Conservation (phyloP, 2,329 filamentous ascomycete species). For the Hypoxylon sp. region DNA sequence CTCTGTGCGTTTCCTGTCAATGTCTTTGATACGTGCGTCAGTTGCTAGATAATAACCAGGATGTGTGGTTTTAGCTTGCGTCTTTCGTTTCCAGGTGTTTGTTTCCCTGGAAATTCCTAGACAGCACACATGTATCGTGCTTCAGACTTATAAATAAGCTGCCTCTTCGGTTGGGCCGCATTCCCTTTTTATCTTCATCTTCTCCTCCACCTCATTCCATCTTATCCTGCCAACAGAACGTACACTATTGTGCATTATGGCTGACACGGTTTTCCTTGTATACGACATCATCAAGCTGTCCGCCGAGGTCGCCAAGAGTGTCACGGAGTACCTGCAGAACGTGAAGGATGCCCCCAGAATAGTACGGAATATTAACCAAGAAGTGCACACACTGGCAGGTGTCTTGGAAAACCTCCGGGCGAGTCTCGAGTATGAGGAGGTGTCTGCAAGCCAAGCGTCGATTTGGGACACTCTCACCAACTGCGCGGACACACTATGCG, state of each 20-base stretch:
- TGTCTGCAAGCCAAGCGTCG: neutral
- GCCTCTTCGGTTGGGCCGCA: neutral
- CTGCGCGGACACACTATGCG: constrained; percentile 15
- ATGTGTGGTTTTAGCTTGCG: constrained; percentile 10
- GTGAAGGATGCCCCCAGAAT: constrained; percentile 29
- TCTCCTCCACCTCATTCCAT: neutral
- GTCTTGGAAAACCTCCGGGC: constrained; percentile 26
- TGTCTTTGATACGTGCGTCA: neutral
- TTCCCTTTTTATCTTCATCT: neutral
- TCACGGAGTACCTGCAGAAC: constrained; percentile 23
- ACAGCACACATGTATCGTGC: neutral
- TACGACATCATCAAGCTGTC: constrained; percentile 17
- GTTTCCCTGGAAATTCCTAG: neutral
- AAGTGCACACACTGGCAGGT: constrained; percentile 24
- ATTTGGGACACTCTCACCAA: constrained; percentile 20
- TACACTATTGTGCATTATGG: constrained; percentile 23
- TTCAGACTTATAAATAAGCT: constrained; percentile 12
- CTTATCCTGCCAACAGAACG: neutral
- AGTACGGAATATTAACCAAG: constrained; percentile 18
- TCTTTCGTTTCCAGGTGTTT: constrained; percentile 13
- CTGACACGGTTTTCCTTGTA: constrained; percentile 20
- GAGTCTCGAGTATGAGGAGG: neutral
- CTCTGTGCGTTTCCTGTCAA: neutral
- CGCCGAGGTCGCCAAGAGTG: constrained; percentile 7
- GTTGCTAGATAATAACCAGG: constrained; percentile 6